A percentile compares a stretch with the other conserved stretches of the same genome.
Evolutionary conservation across 2,329 filamentous ascomycete species (phyloP).

Genomic region (Lachnellula arida): DNA sequence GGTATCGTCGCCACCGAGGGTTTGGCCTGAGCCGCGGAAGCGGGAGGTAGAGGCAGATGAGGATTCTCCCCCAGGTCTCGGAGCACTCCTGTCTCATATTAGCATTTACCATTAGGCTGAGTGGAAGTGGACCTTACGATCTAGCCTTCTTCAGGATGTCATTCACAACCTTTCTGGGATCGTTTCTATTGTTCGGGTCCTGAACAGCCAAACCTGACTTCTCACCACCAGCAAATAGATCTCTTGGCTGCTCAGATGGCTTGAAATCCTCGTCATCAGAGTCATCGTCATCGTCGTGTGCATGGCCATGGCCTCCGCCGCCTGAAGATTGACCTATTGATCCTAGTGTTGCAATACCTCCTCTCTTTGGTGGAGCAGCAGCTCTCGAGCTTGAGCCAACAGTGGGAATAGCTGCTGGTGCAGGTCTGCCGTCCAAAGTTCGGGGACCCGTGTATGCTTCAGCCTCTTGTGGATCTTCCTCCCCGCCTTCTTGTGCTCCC

Average conservation of each 20-base stretch:
- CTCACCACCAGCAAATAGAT: conserved; percentile 79
- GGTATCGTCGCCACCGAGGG: conserved; percentile 71
- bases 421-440: conserved; percentile 59
- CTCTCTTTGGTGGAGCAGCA: conserved; percentile 21
- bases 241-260: conserved; percentile 54
- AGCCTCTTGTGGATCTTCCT: conserved; percentile 33
- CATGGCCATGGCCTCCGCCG: conserved; percentile 40
- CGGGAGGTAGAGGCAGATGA: conserved; percentile 42
- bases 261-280: conserved; percentile 52
- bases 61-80: conserved; percentile 48
- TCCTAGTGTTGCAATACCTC: conserved; percentile 56
- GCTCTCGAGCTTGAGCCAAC: conserved; percentile 21
- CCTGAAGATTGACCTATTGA: conserved; percentile 38
- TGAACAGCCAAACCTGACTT: conserved; percentile 71
- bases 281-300: conserved; percentile 54
- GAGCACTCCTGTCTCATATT: conserved; percentile 48
- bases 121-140: conserved; percentile 39
- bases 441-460: conserved; percentile 55
- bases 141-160: conserved; percentile 62
- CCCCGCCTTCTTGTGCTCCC: conserved; percentile 40
- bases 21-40: conserved; percentile 69
- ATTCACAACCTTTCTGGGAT: conserved; percentile 52
- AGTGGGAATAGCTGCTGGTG: conserved; percentile 37
- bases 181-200: conserved; percentile 49
- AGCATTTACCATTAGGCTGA: conserved; percentile 2